Percentiles rank a stretch among this genome's conserved stretches.
Conservation (phyloP, 2,329 filamentous ascomycete genomes). For the Fusarium sp. region DNA sequence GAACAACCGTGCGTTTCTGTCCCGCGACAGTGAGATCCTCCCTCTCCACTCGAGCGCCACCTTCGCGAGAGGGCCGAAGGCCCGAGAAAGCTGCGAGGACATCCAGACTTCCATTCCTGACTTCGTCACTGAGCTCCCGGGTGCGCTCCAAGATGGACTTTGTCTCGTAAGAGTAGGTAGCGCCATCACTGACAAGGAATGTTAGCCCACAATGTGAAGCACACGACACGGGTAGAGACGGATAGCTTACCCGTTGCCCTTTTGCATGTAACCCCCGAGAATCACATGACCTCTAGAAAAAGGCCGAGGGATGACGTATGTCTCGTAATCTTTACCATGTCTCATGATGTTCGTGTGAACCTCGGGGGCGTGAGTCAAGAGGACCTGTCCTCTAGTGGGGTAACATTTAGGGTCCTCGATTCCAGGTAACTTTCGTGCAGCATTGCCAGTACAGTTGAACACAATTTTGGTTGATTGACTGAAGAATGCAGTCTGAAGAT, state of each 20-base stretch:
- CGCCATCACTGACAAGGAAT: not conserved
- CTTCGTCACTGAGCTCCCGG: not conserved
- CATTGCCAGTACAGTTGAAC: not conserved
- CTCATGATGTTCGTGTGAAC: not conserved
- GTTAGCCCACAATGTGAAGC: accelerated
- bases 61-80: not conserved
- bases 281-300: not conserved
- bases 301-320: not conserved
- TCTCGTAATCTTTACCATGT: not conserved
- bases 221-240: accelerated
- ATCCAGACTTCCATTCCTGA: not conserved
- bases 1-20: not conserved
- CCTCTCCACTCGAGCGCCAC: not conserved
- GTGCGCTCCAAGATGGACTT: not conserved
- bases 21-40: not conserved
- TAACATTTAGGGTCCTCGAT: not conserved
- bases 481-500: not conserved
- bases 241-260: not conserved
- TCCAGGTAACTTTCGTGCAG: not conserved
- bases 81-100: not conserved
- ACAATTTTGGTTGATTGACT: accelerated
- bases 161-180: not conserved
- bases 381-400: not conserved
- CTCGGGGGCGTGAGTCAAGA: not conserved
- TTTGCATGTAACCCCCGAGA: slow-evolving; percentile 3